Conservation (phyloP, 768 basidiomycete species). For the Tulasnella sp. region DNA sequence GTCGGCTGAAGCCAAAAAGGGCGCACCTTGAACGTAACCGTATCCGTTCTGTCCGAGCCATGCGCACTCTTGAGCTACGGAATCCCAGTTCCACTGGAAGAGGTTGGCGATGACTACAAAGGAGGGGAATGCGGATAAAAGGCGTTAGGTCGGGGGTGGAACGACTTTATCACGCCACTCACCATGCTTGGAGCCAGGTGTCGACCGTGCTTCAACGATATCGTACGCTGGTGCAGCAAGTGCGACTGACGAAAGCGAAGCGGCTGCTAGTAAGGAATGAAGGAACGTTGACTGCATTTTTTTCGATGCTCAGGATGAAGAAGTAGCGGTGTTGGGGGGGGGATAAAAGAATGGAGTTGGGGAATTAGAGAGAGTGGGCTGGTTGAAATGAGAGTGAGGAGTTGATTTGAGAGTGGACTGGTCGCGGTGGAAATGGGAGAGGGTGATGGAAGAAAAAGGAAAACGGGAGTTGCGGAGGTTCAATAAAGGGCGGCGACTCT, state of each 20-base stretch:
- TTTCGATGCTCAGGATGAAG: not conserved
- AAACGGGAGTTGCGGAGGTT: not conserved
- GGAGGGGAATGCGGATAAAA: not conserved
- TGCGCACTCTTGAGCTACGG: conserved; percentile 20
- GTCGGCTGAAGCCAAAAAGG: not conserved
- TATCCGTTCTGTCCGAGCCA: conserved; percentile 23
- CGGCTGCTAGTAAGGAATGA: not conserved
- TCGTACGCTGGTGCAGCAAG: not conserved
- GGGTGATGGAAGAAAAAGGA: not conserved
- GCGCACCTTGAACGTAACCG: conserved; percentile 22
- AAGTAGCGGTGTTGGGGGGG: not conserved
- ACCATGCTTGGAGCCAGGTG: not conserved
- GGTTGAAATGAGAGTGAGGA: not conserved
- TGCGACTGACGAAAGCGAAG: not conserved
- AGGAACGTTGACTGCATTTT: not conserved
- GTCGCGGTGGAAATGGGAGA: not conserved
- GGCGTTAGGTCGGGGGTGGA: not conserved
- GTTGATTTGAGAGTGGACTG: not conserved
- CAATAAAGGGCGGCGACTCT: not conserved
- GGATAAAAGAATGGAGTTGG: not conserved
- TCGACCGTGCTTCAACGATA: not conserved
- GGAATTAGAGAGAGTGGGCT: not conserved
- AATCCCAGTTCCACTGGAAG: conserved; percentile 24
- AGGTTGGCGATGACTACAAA: conserved; percentile 20
- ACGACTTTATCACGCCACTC: not conserved